Evolutionary conservation across 2,329 filamentous ascomycete genomes (phyloP), one percentile per base, ranked within the genome.

Genomic region (Fusarium nematophilum): DNA sequence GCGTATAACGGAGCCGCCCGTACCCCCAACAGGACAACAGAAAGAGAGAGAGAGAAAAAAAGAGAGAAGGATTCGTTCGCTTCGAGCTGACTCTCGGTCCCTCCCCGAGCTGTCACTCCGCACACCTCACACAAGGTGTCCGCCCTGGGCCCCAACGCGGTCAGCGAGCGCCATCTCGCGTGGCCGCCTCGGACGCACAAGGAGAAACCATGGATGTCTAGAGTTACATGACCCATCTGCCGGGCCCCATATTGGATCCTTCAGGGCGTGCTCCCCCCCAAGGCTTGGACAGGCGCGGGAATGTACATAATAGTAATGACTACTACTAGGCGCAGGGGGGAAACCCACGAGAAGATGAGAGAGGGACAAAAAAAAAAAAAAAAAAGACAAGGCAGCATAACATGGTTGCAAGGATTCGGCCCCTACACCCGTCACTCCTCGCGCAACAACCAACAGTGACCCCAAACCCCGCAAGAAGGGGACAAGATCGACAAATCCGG

Each of bases 111-210:
- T 40, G 36, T 48, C 46, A 36, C 59, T 42, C 50, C 60, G 57
- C 59, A 64, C 60, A 63, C 60, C 60, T 63, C 46, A 57, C 10
- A 63, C 60, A 49, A 57, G 59, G 27, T 9, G 6, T n/a, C 9
- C 39, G 57, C 33, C 44, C 47, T 46, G 46, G 43, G 58, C 37
- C 59, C 54, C 54, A 56, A 52, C 59, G 56, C 43, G 7, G 37
- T 29, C 47, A n/a, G n/a, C n/a, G 59, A 64, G 62, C 64, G 62
- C 59, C 62, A 69, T 69, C 66, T 68, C 67, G 66, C 66, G 67
- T 69, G 67, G 66, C 60, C 56, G 63, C 60, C 65, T 61, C 63
- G 43, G 59, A 69, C 45, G 43, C 44, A 62, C 57, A 59, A 46
- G 26, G 52, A 61, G 39, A 34, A 49, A 57, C 43, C 31, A 33